Base-by-base conservation (phyloP, 192 early-diverging fungal genomes). In the Coemansia nantahalensis region DNA sequence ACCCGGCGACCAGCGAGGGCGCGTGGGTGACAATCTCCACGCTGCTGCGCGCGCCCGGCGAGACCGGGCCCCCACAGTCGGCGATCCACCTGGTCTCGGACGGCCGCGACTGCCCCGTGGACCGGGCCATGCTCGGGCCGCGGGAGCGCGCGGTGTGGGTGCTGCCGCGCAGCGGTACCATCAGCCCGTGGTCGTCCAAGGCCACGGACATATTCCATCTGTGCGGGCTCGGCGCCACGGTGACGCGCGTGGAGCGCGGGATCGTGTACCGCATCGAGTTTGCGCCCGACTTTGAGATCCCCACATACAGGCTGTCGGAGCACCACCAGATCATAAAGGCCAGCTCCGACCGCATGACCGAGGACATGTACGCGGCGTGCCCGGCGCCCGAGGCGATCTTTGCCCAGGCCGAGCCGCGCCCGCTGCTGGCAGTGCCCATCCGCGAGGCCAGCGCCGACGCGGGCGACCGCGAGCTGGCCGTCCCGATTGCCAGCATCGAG, bases 171-270 rank as follows among this genome's bases (percentile, higher is more conserved):
- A 78, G 80, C 50, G 97, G 97, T 22, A 99, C 95, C 19, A 99
- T 99, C 56, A 94, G 93, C 9, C 97, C 97, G 15, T 99, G 97
- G 97, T 95, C 94, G 16, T 94, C 92, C 45, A 99, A 99, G 82
- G 97, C 97, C 3, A 97, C 95, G 16, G 95, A 99, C 58, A 99
- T 99, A 75, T 91, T 91, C 14, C 80, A 83, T 26, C 85, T 90
- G 37, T 98, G 95, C 74, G 93, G 91, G 36, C 80, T 99, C 17
- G 67, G 77, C 30, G 46, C 66, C 14, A 52, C 74, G 40, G 88
- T 97, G 40, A 66, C 79, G 40, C 79, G 95, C 11, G 87, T 98
- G 45, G 97, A 99, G 76, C 89, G 97, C 33, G 95, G 91, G 34
- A 67, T 79, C 6, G 86, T 85, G 3, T 97, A 86, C 67, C 68